Base-by-base conservation (phyloP, 805 yeast species). In the Yamadazyma insecticola region DNA sequence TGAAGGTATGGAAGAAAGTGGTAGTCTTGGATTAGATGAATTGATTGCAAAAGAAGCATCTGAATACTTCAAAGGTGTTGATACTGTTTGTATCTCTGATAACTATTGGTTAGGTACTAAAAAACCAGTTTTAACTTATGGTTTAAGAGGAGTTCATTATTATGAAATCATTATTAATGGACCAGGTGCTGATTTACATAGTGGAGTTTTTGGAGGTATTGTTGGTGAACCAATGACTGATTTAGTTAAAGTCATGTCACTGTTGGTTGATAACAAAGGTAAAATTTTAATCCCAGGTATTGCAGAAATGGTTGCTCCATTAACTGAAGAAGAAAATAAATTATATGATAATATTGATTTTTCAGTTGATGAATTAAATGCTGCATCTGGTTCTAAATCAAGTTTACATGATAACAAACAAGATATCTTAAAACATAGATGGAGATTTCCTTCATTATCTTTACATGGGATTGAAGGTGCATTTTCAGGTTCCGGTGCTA, bases 1-100 rank as follows among this genome's bases (percentile, higher is more conserved):
- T 51, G 99, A 92, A 65, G 97, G 98, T 40, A 92, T 92, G 99
- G 99, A 92, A 65, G 99, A 92, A 65, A 79, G 89, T 42, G 99
- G 99, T 15, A 87, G 96, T 20, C 61, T 86, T 30, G 97, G 97
- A 21, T 73, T 92, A 43, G 98, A 90, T 46, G 78, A 67, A 21
- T 74, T 92, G 50, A 82, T 92, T 50, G 80, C 78, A 30, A 60
- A 67, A 24, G 97, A 92, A 66, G 89, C 95, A 33, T 58, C 72
- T 32, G 57, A 61, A 23, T 92, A 87, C 61, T 92, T 92, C 71
- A 79, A 82, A 57, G 80, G 76, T 24, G 95, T 89, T 29, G 95
- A 90, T 55, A 88, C 96, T 22, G 96, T 89, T 31, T 88, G 97
- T 57, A 92, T 92, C 48, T 80, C 92, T 33, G 99, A 92, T 63